These are phyloP conservation scores for Eimeria brunetti DNA, from an alignment of 169 alveolate species.

Conservation along the genomic window DNA sequence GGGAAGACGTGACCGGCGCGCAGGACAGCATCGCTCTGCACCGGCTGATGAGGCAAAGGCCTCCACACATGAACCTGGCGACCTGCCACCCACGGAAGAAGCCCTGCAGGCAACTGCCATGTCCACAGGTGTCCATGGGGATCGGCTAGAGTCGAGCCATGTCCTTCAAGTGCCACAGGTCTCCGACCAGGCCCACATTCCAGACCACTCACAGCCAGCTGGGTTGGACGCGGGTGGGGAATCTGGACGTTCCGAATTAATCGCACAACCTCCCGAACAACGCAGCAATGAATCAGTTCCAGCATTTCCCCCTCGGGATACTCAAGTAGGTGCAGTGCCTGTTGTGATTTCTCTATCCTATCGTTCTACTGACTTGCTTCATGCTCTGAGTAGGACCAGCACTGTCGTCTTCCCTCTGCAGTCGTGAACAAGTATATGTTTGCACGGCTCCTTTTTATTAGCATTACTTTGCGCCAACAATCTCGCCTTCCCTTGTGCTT, in stretches of 20 bases:
- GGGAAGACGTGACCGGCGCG: neutral
- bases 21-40: neutral
- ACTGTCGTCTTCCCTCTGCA: neutral
- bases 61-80: neutral
- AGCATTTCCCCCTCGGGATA: neutral
- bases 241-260: neutral
- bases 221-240: neutral
- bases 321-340: neutral
- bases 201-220: neutral
- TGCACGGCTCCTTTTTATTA: neutral
- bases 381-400: neutral
- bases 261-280: neutral
- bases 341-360: neutral
- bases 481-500: neutral
- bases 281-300: neutral
- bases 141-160: neutral
- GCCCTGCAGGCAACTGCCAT: neutral
- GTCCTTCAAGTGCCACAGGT: neutral
- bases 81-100: neutral
- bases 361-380: neutral
- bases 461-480: neutral
- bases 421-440: neutral
- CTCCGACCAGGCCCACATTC: neutral
- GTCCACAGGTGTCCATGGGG: neutral
- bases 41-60: neutral